A percentile compares a stretch with the other conserved stretches of the same genome.
Conservation (phyloP, 2,329 filamentous ascomycete genomes). For the Seiridium cupressi region DNA sequence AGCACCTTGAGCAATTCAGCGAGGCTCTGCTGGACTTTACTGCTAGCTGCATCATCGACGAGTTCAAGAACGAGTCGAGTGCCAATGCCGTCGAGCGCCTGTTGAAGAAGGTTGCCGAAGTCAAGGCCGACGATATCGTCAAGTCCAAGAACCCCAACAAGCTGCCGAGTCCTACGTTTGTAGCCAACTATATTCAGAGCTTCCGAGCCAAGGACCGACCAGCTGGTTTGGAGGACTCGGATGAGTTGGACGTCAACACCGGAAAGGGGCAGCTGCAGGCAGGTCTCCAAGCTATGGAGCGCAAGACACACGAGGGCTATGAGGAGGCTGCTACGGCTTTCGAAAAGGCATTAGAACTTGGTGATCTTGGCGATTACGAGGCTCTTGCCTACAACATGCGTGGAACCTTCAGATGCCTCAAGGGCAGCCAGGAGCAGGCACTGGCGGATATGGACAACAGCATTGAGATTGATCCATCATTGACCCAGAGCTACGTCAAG, state of each 20-base stretch:
- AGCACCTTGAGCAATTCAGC: conserved; percentile 86
- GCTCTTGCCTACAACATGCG: conserved; percentile 95
- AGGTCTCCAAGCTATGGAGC: conserved; percentile 76
- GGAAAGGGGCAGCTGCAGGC: conserved; percentile 84
- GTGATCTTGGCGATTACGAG: conserved; percentile 77
- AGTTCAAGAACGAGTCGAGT: conserved; percentile 88
- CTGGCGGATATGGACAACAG: conserved; percentile 87
- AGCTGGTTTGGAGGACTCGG: conserved; percentile 75
- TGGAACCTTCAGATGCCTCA: conserved; percentile 91
- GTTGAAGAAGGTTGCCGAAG: conserved; percentile 94
- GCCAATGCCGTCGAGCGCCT: conserved; percentile 88
- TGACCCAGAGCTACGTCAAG: conserved; percentile 99
- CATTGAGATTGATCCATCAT: conserved; percentile 79
- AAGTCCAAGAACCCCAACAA: conserved; percentile 78
- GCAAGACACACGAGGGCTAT: conserved; percentile 88
- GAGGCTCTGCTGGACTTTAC: conserved; percentile 97
- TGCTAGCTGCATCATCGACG: conserved; percentile 97
- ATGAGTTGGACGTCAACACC: conserved; percentile 73
- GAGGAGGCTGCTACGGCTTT: conserved; percentile 84
- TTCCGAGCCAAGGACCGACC: conserved; percentile 84
- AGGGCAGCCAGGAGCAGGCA: conserved; percentile 82
- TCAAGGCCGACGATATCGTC: conserved; percentile 88
- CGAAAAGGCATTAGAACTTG: conserved; percentile 81
- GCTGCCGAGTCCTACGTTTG: conserved; percentile 92
- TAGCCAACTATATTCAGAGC: conserved; percentile 98